A percentile compares a stretch with the other conserved stretches of the same genome.
Evolutionary conservation across 768 basidiomycete species (phyloP).

Genomic region (Favolaschia claudopus): DNA sequence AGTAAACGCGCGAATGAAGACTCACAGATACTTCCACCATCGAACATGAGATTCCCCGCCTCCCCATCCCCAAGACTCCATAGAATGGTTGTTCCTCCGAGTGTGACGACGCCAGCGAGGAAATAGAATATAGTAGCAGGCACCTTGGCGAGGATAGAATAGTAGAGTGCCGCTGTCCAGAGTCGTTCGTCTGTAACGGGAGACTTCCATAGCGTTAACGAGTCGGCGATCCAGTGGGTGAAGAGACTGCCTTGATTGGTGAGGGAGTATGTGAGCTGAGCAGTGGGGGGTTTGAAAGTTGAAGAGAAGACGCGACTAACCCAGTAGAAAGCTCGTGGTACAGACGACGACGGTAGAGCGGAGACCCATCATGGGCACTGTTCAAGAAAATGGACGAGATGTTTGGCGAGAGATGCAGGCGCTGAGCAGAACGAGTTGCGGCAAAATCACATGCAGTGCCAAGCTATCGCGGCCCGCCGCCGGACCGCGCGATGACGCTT

Average conservation of each 20-base stretch:
- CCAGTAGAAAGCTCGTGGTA: constrained; percentile 82
- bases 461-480: too few species aligned
- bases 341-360: constrained; percentile 79
- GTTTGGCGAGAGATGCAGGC: too few species aligned
- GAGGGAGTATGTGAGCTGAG: constrained; percentile 5
- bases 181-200: constrained; percentile 86
- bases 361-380: constrained; percentile 70
- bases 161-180: constrained; percentile 85
- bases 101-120: constrained; percentile 59
- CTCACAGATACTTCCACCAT: constrained; percentile 88
- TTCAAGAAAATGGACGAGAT: too few species aligned
- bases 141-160: constrained; percentile 76
- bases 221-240: constrained; percentile 95
- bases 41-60: constrained; percentile 91
- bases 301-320: constrained; percentile 45
- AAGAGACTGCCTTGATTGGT: constrained; percentile 80
- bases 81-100: constrained; percentile 73
- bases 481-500: too few species aligned
- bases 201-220: constrained; percentile 87
- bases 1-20: constrained; percentile 18
- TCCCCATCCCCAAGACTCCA: constrained; percentile 81
- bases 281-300: background rate
- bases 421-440: too few species aligned
- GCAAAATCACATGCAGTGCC: too few species aligned
- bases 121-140: constrained; percentile 64